Evolutionary conservation across 2,329 filamentous ascomycete genomes (phyloP), one percentile per base, ranked within the genome.

Genomic region (Fusarium pseudograminearum): DNA sequence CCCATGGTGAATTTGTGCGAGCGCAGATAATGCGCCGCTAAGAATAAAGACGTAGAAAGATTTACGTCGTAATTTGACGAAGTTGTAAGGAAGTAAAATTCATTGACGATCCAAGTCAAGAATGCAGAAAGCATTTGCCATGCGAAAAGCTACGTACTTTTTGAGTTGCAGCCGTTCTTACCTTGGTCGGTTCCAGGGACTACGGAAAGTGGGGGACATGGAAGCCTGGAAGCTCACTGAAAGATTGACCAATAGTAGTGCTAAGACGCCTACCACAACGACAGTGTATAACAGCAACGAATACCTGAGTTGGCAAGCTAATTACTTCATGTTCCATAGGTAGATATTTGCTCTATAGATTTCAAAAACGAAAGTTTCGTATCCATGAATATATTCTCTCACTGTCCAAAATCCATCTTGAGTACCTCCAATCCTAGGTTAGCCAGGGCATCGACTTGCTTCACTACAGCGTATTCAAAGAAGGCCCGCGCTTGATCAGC

Each of bases 381-480:
- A 42, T n/a, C 11, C 33, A 15, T 20, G 24, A 28, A 20, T 41
- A 7, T 3, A 15, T 30, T 34, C n/a, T 20, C 10, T 42, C 22
- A 67, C 20, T 36, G 47, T 15, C 73, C 74, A 73, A 87, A 80
- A 61, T 85, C 83, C 5, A 61, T 70, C 31, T 76, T 76, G 58
- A 88, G 74, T 16, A 86, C 73, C 18, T 80, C 80, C 18, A 81
- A 73, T 2, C 85, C 85, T 33, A 87, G 75, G 4, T 74, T 75
- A 4, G 85, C 82, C 57, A 89, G 72, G n/a, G 77, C 75, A 53
- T 80, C 79, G 20, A 89, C 74, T 33, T 84, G 84, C 57, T 81
- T 77, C 24, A 86, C 74, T 12, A 89, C 82, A n/a, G 80, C 81
- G 57, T 79, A 80, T 33, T 83, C 79, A 69, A 87, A 87, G 67